Evolutionary conservation across 305 asterid genomes (phyloP).

Genomic region (Rubia balearica): DNA sequence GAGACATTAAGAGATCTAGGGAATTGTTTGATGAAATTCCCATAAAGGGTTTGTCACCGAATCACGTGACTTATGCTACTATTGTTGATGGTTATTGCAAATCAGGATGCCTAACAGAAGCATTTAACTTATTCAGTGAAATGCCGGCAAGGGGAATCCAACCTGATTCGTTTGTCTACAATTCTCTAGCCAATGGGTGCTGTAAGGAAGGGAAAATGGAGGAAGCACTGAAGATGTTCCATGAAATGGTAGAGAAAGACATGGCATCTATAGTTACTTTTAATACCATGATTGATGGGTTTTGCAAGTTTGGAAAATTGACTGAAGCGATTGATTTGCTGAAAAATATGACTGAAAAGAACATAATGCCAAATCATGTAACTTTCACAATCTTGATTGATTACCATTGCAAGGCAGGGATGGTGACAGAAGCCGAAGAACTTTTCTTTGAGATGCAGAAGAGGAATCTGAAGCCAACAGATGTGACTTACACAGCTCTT

Average conservation of each 20-base stretch:
- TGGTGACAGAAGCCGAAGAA: slow-evolving; percentile 59
- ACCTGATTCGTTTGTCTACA: slow-evolving; percentile 63
- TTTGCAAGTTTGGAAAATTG: slow-evolving; percentile 58
- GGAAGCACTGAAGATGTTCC: slow-evolving; percentile 50
- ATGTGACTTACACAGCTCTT: slow-evolving; percentile 61
- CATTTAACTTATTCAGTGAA: slow-evolving; percentile 53
- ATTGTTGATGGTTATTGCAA: slow-evolving; percentile 77
- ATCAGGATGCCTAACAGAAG: slow-evolving; percentile 49
- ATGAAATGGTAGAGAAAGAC: slow-evolving; percentile 45
- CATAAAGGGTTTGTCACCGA: slow-evolving; percentile 47
- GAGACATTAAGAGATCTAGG: slow-evolving; percentile 53
- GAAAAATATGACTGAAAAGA: slow-evolving; percentile 46
- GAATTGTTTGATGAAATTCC: slow-evolving; percentile 55
- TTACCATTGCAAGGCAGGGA: slow-evolving; percentile 50
- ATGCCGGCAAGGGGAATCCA: slow-evolving; percentile 48
- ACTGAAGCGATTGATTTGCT: slow-evolving; percentile 53
- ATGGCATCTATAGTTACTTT: slow-evolving; percentile 54
- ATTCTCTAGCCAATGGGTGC: slow-evolving; percentile 67
- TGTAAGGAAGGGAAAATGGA: slow-evolving; percentile 63
- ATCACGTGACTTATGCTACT: slow-evolving; percentile 62
- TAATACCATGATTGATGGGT: slow-evolving; percentile 65
- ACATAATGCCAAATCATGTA: slow-evolving; percentile 57
- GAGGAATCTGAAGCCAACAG: slow-evolving; percentile 53
- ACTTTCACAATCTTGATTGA: slow-evolving; percentile 68
- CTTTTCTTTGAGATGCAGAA: slow-evolving; percentile 56